Percentiles rank a stretch among this genome's conserved stretches.
These are phyloP conservation scores for Pichia insulana DNA, from an alignment of 805 yeast species.

Conservation along the genomic window DNA sequence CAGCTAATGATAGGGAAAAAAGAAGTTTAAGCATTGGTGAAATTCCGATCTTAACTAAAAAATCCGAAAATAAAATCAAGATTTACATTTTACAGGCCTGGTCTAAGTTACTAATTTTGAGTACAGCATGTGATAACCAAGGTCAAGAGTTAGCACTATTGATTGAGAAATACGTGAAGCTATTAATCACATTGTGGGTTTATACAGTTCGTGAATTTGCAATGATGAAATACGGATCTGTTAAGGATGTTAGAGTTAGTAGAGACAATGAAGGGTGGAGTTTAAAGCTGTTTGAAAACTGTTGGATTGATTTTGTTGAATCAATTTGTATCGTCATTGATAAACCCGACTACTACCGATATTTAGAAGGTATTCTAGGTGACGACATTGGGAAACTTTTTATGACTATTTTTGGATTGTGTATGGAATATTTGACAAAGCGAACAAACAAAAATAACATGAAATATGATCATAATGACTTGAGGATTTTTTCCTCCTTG, in stretches of 20 bases:
- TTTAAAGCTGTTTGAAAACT: conserved; percentile 39
- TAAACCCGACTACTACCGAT: conserved; percentile 29
- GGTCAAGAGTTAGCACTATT: conserved; percentile 38
- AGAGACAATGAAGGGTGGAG: conserved; percentile 34
- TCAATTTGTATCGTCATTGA: conserved; percentile 63
- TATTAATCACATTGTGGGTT: conserved; percentile 74
- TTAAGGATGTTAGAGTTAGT: conserved; percentile 14
- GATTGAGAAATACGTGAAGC: conserved; percentile 45
- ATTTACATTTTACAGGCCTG: conserved; percentile 60
- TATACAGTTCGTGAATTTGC: conserved; percentile 68
- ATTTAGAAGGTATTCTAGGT: conserved; percentile 40
- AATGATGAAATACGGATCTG: conserved; percentile 43
- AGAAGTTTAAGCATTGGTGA: conserved; percentile 45
- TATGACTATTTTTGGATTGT: conserved; percentile 74
- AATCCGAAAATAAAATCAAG: conserved; percentile 45
- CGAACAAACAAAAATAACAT: conserved; percentile 17
- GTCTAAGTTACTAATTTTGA: conserved; percentile 41
- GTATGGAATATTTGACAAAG: conserved; percentile 64
- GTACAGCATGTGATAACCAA: conserved; percentile 25
- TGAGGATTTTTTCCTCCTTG: conserved; percentile 40
- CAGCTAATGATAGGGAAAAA: conserved; percentile 16
- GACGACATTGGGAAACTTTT: conserved; percentile 59
- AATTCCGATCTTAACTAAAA: conserved; percentile 36
- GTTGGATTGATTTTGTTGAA: conserved; percentile 73
- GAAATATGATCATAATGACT: conserved; percentile 19